Evolutionary conservation across 192 early-diverging fungal genomes (phyloP), one percentile per base, ranked within the genome.

Genomic region (Oehlia diaphana): DNA sequence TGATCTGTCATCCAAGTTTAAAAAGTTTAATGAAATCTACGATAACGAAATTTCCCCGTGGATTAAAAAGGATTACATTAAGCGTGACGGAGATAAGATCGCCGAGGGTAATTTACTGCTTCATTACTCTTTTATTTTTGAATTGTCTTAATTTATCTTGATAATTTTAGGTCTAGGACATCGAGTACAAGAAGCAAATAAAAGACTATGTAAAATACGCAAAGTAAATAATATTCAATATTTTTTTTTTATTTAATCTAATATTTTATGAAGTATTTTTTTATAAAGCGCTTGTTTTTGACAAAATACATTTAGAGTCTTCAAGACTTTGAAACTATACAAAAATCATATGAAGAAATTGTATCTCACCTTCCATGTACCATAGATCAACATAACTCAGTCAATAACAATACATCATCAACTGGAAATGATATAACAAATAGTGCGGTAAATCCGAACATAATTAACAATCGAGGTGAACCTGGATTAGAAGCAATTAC

Each of bases 331-430:
- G 31, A 76, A 76, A 76, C 42, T 35, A 66, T 76, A n/a, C 74
- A 64, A 9, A 76, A 28, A 8, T 76, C 74, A 76, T 64, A 47
- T 28, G 74, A 76, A 62, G 37, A 76, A 65, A 76, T 76, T 13
- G 12, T 65, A 4, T 76, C 74, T 63, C 50, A 76, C 35, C 50
- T 65, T 76, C 63, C 28, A 26, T 39, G 28, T 49, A 72, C 6
- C 1, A 19, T 69, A 2, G 33, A 69, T 19, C 28, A 35, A 31
- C 21, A 37, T 19, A 13, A 19, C 5, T 21, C 67, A 1, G 50
- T 58, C 16, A 4, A 58, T 19, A 58, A 58, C 9, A 58, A 58
- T 19, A 58, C 4, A 58, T 58, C 3, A 58, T 58, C 14, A 14
- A 14, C 0, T 50, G 13, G 13, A 50, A 50, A 13, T 3, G 19